Conservation (phyloP, 1,139 yeast species). For the Arxiozyma slooffiae region DNA sequence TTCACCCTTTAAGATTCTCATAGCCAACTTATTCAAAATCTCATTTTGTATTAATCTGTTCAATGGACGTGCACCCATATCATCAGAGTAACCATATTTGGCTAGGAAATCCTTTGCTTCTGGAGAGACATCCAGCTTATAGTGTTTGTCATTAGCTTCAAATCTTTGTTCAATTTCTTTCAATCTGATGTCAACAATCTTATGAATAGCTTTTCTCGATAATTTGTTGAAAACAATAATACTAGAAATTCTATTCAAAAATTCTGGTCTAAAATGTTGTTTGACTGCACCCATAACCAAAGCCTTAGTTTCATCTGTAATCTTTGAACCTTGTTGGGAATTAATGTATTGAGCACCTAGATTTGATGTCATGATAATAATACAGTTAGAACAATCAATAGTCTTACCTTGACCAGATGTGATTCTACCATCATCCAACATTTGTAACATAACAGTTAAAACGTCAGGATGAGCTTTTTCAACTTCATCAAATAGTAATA, state of each 20-base stretch:
- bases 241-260: constrained; percentile 88
- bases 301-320: constrained; percentile 58
- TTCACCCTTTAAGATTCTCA: constrained; percentile 79
- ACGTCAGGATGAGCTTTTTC: constrained; percentile 99
- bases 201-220: constrained; percentile 81
- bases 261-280: constrained; percentile 92
- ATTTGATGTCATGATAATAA: constrained; percentile 93
- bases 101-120: constrained; percentile 75
- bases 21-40: constrained; percentile 76
- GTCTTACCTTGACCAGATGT: constrained; percentile 91
- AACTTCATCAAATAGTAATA: constrained; percentile 81
- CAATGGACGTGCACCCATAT: constrained; percentile 95
- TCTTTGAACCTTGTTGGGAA: constrained; percentile 53
- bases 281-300: constrained; percentile 80
- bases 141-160: constrained; percentile 68
- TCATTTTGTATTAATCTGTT: constrained; percentile 87
- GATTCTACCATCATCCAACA: constrained; percentile 92
- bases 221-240: constrained; percentile 87
- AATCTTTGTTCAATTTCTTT: constrained; percentile 79
- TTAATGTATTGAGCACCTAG: constrained; percentile 88
- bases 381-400: constrained; percentile 84
- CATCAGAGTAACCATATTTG: constrained; percentile 79
- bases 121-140: constrained; percentile 58
- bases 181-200: constrained; percentile 80
- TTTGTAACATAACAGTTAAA: constrained; percentile 77